Evolutionary conservation across 2,329 filamentous ascomycete genomes (phyloP).

Genomic region (Leptosphaerulina australis): DNA sequence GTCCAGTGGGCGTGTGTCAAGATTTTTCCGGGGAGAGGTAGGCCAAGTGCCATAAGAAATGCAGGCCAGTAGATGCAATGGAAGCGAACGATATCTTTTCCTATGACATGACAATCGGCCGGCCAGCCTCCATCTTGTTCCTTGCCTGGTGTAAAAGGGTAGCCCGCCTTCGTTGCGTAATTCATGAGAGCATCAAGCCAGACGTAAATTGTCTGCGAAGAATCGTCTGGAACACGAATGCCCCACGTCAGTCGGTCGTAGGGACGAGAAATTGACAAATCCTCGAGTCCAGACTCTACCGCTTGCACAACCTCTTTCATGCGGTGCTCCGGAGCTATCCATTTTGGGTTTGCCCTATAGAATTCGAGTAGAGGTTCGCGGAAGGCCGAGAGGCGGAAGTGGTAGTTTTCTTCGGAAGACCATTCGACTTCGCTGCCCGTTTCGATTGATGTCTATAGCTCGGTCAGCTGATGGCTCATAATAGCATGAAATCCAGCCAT

Average conservation of each 20-base stretch:
- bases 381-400: constrained; percentile 87
- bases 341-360: constrained; percentile 77
- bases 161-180: constrained; percentile 87
- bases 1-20: constrained; percentile 96
- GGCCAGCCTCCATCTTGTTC: constrained; percentile 77
- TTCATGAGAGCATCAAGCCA: constrained; percentile 97
- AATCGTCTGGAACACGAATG: constrained; percentile 83
- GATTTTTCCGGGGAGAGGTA: constrained; percentile 78
- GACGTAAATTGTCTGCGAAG: constrained; percentile 90
- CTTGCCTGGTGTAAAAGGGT: constrained; percentile 74
- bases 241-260: constrained; percentile 82
- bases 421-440: constrained; percentile 94
- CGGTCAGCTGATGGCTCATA: constrained; percentile 20
- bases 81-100: constrained; percentile 94
- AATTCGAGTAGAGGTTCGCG: constrained; percentile 78
- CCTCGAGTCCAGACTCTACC: constrained; percentile 78
- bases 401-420: constrained; percentile 91
- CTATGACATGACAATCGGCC: constrained; percentile 87
- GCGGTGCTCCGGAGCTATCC: constrained; percentile 73
- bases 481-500: constrained; percentile 18
- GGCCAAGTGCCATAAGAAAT: constrained; percentile 83
- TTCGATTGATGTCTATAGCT: constrained; percentile 69
- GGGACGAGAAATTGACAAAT: constrained; percentile 88
- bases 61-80: constrained; percentile 99
- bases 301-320: constrained; percentile 80